Evolutionary conservation across 352 stramenopile genomes (phyloP).

Genomic region (Phytophthora constricta): DNA sequence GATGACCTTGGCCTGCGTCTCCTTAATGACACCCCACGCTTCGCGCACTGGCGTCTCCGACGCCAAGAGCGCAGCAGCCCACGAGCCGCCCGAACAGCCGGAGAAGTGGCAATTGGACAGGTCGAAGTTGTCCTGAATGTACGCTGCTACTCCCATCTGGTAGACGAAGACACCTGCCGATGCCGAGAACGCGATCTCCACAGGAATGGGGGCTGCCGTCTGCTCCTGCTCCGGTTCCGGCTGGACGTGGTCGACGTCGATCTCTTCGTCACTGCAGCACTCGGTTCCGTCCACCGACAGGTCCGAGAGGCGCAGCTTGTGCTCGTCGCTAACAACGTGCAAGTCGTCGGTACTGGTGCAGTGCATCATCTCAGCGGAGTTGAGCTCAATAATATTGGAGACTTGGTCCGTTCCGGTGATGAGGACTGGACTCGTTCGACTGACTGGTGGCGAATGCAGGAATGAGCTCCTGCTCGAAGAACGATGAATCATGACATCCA

Average conservation of each 20-base stretch:
- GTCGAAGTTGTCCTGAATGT: slow-evolving; percentile 67
- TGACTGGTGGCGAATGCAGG: slow-evolving; percentile 13
- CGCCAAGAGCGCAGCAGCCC: slow-evolving; percentile 46
- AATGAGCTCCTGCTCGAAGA: slow-evolving; percentile 12
- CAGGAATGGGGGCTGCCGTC: slow-evolving; percentile 9
- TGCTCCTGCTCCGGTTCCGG: slow-evolving; percentile 17
- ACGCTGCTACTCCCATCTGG: slow-evolving; percentile 76
- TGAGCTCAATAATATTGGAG: background rate
- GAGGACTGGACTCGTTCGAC: background rate
- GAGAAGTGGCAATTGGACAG: slow-evolving; percentile 45
- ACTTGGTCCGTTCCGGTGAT: slow-evolving; percentile 10
- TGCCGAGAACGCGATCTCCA: slow-evolving; percentile 75
- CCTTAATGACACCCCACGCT: slow-evolving; percentile 62
- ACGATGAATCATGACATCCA: background rate
- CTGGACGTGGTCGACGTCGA: slow-evolving; percentile 24
- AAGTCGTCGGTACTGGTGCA: background rate
- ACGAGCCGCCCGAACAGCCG: slow-evolving; percentile 40
- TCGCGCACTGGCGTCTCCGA: slow-evolving; percentile 54
- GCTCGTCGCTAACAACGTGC: background rate
- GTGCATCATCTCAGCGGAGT: no score
- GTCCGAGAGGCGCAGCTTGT: slow-evolving; percentile 20
- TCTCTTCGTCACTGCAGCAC: slow-evolving; percentile 45
- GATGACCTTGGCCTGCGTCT: slow-evolving; percentile 51
- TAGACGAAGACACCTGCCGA: slow-evolving; percentile 76
- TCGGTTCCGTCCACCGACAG: slow-evolving; percentile 27